Percentiles rank a stretch among this genome's conserved stretches.
Evolutionary conservation across 352 stramenopile genomes (phyloP).

Genomic region (Globisporangium okanoganense): DNA sequence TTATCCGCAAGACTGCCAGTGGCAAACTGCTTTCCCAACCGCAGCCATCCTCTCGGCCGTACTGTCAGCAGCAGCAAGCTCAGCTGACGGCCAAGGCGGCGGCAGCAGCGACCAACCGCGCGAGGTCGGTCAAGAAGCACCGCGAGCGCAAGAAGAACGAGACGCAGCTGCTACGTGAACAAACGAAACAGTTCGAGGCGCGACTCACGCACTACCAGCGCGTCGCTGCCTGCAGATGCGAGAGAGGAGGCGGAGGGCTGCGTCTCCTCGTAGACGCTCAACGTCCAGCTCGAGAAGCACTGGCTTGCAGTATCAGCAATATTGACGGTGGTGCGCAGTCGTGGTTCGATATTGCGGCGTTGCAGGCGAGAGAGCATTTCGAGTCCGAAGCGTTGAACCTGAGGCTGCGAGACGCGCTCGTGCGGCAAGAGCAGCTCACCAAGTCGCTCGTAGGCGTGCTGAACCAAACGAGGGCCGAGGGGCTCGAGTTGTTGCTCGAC

Average conservation of each 20-base stretch:
- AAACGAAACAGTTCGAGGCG: background rate
- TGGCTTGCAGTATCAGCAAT: too few species aligned
- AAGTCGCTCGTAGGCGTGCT: background rate
- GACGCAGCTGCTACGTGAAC: background rate
- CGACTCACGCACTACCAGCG: background rate
- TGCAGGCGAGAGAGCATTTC: background rate
- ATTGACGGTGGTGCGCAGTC: background rate
- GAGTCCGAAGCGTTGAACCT: conserved; percentile 3
- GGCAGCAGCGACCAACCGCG: background rate
- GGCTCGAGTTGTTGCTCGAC: background rate
- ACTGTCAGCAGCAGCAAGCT: background rate
- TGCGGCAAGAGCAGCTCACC: background rate
- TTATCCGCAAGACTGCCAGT: conserved; percentile 4
- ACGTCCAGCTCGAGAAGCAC: too few species aligned
- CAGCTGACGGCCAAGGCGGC: background rate
- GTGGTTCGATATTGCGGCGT: conserved; percentile 2
- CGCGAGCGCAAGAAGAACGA: conserved; percentile 7
- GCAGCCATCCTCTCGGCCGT: background rate
- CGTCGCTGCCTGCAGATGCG: background rate
- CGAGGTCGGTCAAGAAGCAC: background rate
- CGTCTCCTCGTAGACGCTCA: too few species aligned
- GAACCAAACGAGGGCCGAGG: background rate
- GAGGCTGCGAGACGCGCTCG: conserved; percentile 3
- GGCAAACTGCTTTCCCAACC: background rate
- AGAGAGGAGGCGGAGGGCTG: background rate